Base-by-base conservation (phyloP, 1,284 basidiomycete genomes). In the Vanrija sp. region DNA sequence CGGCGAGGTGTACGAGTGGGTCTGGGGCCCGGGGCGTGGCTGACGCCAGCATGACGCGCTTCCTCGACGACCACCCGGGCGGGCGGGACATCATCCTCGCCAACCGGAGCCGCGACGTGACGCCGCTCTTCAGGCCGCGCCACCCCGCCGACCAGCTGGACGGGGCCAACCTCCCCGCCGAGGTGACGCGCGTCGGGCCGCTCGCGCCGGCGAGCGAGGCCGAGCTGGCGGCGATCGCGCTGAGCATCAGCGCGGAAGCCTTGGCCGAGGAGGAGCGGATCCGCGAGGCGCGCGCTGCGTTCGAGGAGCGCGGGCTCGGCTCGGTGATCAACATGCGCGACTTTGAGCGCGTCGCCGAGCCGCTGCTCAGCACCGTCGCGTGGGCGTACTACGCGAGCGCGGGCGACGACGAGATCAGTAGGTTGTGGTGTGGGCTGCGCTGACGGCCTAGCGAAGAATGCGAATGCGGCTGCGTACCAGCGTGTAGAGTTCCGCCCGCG, bases 401-500 rank as follows among this genome's bases (percentile, higher is more conserved):
- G 2, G 80, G 86, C 3, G 91, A 93, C 64, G 89, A 91, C 66
- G 85, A 86, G 66, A 84, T 84, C 56, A 82, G 89, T 89, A 69
- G 59, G 83, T 79, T 31, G 36, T 5, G 16, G 15, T 10, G n/a
- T 10, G 14, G 18, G 5, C 3, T 18, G 20, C 7, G n/a, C 41
- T 51, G 37, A 54, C 35, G 15, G 18, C 14, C 22, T 20, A 72
- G 73, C 75, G 23, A 74, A 70, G 41, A 59, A 73, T 24, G 85
- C 88, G 68, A 92, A 91, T 63, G 79, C 81, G 38, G 78, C 81
- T 18, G 86, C 87, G 8, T 94, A 89, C 72, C 80, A 82, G 45
- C 83, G 88, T 24, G 85, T 91, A 71, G 88, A 87, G 68, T 93
- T 95, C 75, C 81, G 84, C 54, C 84, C 91, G 3, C 82, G 90